Evolutionary conservation across 345 rosid genomes (phyloP).

Genomic region (Brassica incana): DNA sequence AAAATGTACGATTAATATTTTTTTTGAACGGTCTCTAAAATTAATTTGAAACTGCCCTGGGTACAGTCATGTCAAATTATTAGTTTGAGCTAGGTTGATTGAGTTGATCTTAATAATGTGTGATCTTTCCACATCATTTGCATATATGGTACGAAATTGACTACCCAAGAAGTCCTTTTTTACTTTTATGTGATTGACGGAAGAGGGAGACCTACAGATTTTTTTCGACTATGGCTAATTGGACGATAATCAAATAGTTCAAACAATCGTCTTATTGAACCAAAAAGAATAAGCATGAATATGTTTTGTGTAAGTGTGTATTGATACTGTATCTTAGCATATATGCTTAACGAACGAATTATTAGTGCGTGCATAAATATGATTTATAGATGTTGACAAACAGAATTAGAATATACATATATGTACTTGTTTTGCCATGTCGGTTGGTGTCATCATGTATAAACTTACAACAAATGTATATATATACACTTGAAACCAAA

Average conservation of each 20-base stretch:
- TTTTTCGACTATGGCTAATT: neutral
- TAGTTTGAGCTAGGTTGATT: neutral
- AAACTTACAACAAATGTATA: conserved; percentile 8
- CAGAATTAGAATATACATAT: neutral
- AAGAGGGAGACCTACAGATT: conserved; percentile 13
- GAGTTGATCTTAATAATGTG: conserved; percentile 24
- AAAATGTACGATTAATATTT: too few species aligned
- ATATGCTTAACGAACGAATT: neutral
- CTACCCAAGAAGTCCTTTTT: conserved; percentile 11
- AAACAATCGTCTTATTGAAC: conserved; percentile 1
- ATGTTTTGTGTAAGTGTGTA: neutral
- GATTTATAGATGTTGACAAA: neutral
- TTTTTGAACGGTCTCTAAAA: too few species aligned
- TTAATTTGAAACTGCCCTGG: too few species aligned
- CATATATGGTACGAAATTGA: conserved; percentile 23
- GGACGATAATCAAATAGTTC: neutral
- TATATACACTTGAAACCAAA: neutral
- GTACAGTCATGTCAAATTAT: too few species aligned
- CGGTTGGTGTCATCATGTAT: neutral
- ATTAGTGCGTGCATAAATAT: neutral
- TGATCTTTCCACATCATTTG: conserved; percentile 10
- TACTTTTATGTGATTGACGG: conserved; percentile 34
- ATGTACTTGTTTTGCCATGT: neutral
- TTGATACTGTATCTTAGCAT: neutral
- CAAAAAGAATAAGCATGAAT: neutral